A percentile compares a stretch with the other conserved stretches of the same genome.
These are phyloP conservation scores for Petrea volubilis DNA, from an alignment of 257 asterid genomes.

Conservation along the genomic window DNA sequence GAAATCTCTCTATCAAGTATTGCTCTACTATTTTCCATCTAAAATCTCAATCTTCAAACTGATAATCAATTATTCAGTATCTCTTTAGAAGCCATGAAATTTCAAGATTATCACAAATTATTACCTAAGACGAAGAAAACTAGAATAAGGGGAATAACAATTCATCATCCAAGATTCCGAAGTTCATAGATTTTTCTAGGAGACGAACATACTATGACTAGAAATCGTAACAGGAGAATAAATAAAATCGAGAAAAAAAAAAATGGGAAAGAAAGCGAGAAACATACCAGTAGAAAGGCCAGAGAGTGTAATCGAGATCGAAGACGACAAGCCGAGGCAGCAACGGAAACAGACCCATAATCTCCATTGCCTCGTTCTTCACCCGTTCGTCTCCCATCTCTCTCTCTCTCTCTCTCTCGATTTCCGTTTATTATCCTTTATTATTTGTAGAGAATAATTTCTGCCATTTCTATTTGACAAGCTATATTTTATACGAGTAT, in stretches of 20 bases:
- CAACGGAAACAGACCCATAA: slow-evolving; percentile 60
- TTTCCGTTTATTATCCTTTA: neutral
- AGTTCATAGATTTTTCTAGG: neutral
- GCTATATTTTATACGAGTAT: too few relatives aligned
- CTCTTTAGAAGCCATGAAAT: neutral
- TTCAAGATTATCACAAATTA: neutral
- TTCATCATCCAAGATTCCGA: neutral
- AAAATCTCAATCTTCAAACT: neutral
- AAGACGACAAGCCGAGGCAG: slow-evolving; percentile 94
- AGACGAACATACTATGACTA: neutral
- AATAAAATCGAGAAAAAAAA: too few relatives aligned
- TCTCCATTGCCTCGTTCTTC: slow-evolving; percentile 89
- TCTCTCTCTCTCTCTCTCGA: slow-evolving; percentile 3
- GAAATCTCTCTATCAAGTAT: neutral
- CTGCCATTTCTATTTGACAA: neutral
- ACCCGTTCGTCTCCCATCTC: slow-evolving; percentile 85
- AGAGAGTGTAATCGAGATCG: slow-evolving; percentile 80
- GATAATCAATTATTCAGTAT: neutral
- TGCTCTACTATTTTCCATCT: neutral
- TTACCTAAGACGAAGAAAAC: neutral
- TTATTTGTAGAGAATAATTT: neutral
- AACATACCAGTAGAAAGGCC: slow-evolving; percentile 71
- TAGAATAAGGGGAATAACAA: neutral
- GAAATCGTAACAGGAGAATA: too few relatives aligned
- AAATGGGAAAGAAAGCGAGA: neutral